Evolutionary conservation across 495 filamentous ascomycete species (phyloP), one percentile per base, ranked within the genome.

Genomic region (Emericellopsis terricola): DNA sequence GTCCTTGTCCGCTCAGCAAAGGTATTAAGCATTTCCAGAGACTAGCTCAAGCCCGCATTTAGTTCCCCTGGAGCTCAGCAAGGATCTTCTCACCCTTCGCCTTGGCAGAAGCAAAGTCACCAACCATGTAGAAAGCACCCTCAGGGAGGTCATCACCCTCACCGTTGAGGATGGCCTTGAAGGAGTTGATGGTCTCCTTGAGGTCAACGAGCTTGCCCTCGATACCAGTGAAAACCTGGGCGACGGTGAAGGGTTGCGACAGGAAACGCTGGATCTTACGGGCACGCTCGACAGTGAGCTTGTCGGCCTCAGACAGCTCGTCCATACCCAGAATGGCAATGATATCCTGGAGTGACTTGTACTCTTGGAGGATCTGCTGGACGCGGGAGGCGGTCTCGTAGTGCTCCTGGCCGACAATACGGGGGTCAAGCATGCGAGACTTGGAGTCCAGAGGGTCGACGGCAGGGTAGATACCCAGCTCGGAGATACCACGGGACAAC

Each of bases 301-400:
- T 96, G 59, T 97, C 91, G 48, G 80, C 77, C 69, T 94, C 91
- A 43, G 86, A 94, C 61, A 96, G 65, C 60, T 97, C 91, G 66
- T 97, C 91, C 91, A 96, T 94, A 76, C 89, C 89, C 55, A 96
- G 62, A 81, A 97, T 97, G 65, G 89, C 89, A 72, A 97, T 97
- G 74, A 97, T 97, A 72, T 97, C 89, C 63, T 97, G 89, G 42
- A 97, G 81, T 38, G 87, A 94, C 80, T 96, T 97, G 80, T 97
- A 97, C 73, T 94, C 91, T 67, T 97, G 89, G 59, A 97, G 73
- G 69, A 94, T 96, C 69, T 86, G 81, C 70, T 97, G 89, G 56
- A 97, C 89, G 46, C 74, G 73, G 56, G 78, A 80, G 64, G 89
- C 89, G 48, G 78, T 89, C 28, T 81, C 56, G 76, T 97, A 97